A percentile compares a stretch with the other conserved stretches of the same genome.
phyloP scores from a whole-genome alignment of 2,329 filamentous ascomycete genomes.

The Penicillium oxalicum region DNA sequence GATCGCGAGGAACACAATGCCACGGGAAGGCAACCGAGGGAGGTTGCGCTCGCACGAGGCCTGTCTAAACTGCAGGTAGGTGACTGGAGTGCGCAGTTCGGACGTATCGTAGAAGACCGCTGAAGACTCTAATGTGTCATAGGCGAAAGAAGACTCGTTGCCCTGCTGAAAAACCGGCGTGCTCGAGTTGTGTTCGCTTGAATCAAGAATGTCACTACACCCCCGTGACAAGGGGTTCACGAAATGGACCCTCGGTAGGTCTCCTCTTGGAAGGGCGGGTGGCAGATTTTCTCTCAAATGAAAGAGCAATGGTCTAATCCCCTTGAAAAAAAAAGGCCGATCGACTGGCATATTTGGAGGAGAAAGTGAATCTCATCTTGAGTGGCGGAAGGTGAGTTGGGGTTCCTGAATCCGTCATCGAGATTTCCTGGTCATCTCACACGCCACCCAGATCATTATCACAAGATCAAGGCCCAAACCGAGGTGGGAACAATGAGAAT shows the following conservation, averaged over 20 bases:
- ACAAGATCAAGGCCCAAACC: conserved; percentile 7
- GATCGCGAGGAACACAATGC: conserved; percentile 16
- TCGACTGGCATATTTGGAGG: conserved; percentile 47
- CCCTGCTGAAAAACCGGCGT: conserved; percentile 48
- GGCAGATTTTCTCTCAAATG: too few relatives aligned
- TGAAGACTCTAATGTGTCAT: conserved; percentile 1
- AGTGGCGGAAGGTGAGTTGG: conserved; percentile 35
- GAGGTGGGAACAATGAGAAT: conserved; percentile 8
- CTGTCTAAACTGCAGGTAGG: conserved; percentile 46
- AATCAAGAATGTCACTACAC: conserved; percentile 46
- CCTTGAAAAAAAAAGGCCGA: conserved; percentile 37
- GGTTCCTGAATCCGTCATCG: too few relatives aligned
- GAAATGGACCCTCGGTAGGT: conserved; percentile 42
- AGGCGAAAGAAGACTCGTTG: conserved; percentile 50
- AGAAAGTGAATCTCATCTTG: conserved; percentile 48
- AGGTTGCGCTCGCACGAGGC: conserved; percentile 32
- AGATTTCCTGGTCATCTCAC: conserved; percentile 13
- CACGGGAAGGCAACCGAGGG: conserved; percentile 25
- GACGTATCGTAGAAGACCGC: too few relatives aligned
- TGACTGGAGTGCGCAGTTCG: neutral
- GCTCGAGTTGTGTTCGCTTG: conserved; percentile 47
- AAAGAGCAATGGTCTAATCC: neutral
- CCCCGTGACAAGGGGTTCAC: conserved; percentile 33
- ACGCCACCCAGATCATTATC: neutral
- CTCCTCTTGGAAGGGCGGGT: neutral